Percentiles rank a stretch among this genome's conserved stretches.
These are phyloP conservation scores for Gloeostereum incarnatum DNA, from an alignment of 768 basidiomycete genomes.

Conservation along the genomic window DNA sequence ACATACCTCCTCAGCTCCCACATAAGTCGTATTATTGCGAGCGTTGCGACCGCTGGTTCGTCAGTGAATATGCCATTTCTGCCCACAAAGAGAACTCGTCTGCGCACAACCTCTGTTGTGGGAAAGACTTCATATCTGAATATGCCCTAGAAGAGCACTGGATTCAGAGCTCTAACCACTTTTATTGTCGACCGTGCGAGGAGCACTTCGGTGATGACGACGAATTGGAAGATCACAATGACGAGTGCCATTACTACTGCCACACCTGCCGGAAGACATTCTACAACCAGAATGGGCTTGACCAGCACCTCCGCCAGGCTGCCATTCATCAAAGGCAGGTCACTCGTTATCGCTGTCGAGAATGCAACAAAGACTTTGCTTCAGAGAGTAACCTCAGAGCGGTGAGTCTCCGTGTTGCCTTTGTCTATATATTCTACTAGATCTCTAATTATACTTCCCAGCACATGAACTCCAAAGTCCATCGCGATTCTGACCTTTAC, in stretches of 20 bases:
- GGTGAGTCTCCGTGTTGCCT: slow-evolving; percentile 8
- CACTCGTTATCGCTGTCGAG: no score
- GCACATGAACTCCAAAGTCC: slow-evolving; percentile 47
- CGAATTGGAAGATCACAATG: slow-evolving; percentile 31
- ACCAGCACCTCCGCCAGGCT: slow-evolving; percentile 41
- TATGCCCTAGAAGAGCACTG: no score
- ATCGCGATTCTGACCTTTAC: slow-evolving; percentile 25
- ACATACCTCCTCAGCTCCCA: no score
- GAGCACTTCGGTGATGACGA: slow-evolving; percentile 24
- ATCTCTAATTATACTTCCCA: slow-evolving; percentile 5
- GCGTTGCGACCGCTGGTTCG: no score
- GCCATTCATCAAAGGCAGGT: no score
- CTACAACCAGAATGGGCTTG: slow-evolving; percentile 23
- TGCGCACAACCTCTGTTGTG: no score
- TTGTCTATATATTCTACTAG: not conserved
- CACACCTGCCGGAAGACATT: slow-evolving; percentile 31
- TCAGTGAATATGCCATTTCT: no score
- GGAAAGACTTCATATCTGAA: no score
- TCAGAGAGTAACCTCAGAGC: slow-evolving; percentile 27
- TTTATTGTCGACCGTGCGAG: slow-evolving; percentile 46
- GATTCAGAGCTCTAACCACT: slow-evolving; percentile 30
- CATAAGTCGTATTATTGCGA: no score
- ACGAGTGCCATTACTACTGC: slow-evolving; percentile 33
- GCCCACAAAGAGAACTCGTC: no score
- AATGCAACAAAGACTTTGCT: slow-evolving; percentile 44